Evolutionary conservation across 331 rosid genomes (phyloP), one percentile per base, ranked within the genome.

Genomic region (Prunus yedoensis): DNA sequence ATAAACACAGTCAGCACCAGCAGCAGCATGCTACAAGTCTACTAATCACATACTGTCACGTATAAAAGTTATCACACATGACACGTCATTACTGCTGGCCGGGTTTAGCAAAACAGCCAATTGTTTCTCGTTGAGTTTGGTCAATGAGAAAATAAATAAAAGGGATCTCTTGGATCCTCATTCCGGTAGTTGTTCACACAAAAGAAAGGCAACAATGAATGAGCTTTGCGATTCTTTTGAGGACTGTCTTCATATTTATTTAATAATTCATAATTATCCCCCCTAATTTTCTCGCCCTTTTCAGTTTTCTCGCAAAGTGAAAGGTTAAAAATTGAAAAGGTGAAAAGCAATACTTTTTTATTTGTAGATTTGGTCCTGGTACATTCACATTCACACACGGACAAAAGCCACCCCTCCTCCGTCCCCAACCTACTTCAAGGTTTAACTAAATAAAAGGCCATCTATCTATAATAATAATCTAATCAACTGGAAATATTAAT

Each of bases 131-230:
- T 35, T 1, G 41, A 1, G 8, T 1, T 32, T 4, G 38, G 38
- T 1, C 38, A 32, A 32, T 4, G 38, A 32, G 38, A 4, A 32
- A 32, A 32, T 32, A 32, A 32, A 32, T 4, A 4, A 32, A 35
- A 35, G 8, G 41, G 41, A 8, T 78, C 10, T 79, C 80, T 83
- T 75, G 91, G 88, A 87, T 85, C 78, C 86, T 84, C 79, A 17
- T 58, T 41, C 43, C 23, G 77, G 5, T 32, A 32, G 38, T 35
- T 0, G 8, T 35, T 5, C 8, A 6, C 41, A 35, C 2, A 0
- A 35, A 35, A 35, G 41, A 35, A 35, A 5, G 41, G 41, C 41
- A 35, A 6, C 7, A 32, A 32, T 32, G 35, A 32, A 47, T 47
- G 51, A 12, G 16, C 16, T 47, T 12, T 32, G 8, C 6, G 41